Percentiles rank a stretch among this genome's conserved stretches.
Evolutionary conservation across 1,139 yeast species (phyloP).

Genomic region (Kluyveromyces marxianus): DNA sequence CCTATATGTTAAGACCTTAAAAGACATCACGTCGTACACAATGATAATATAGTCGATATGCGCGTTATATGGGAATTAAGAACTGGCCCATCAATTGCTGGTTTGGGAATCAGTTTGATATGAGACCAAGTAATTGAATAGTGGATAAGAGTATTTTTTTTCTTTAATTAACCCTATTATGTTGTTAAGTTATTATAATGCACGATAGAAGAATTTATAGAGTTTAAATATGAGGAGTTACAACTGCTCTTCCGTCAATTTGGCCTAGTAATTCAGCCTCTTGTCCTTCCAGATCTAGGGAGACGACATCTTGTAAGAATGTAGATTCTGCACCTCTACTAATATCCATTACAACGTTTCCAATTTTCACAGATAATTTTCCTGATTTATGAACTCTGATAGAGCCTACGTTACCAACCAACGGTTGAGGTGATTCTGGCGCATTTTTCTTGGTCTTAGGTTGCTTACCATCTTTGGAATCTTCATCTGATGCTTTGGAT

Average conservation of each 20-base stretch:
- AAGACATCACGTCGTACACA: background rate
- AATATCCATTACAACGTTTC: conserved; percentile 61
- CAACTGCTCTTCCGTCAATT: conserved; percentile 38
- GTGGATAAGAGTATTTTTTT: too few relatives aligned
- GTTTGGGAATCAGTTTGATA: too few relatives aligned
- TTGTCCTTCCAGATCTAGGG: conserved; percentile 43
- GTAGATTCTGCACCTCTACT: conserved; percentile 64
- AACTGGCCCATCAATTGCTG: too few relatives aligned
- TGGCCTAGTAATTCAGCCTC: conserved; percentile 55
- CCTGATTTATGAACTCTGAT: conserved; percentile 78
- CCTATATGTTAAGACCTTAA: background rate
- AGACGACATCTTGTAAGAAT: conserved; percentile 69
- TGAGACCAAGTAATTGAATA: too few relatives aligned
- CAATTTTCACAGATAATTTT: conserved; percentile 63
- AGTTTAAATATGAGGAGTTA: conserved; percentile 31
- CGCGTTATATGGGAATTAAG: too few relatives aligned
- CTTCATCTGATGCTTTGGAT: conserved; percentile 6
- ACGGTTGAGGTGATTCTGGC: conserved; percentile 16
- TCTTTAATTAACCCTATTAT: too few relatives aligned
- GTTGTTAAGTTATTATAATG: too few relatives aligned
- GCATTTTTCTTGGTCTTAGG: conserved; percentile 7
- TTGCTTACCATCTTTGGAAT: conserved; percentile 3
- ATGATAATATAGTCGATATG: background rate
- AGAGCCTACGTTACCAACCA: conserved; percentile 60
- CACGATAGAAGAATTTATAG: background rate